Evolutionary conservation across 768 basidiomycete genomes (phyloP).

Genomic region (Suillus brevipes): DNA sequence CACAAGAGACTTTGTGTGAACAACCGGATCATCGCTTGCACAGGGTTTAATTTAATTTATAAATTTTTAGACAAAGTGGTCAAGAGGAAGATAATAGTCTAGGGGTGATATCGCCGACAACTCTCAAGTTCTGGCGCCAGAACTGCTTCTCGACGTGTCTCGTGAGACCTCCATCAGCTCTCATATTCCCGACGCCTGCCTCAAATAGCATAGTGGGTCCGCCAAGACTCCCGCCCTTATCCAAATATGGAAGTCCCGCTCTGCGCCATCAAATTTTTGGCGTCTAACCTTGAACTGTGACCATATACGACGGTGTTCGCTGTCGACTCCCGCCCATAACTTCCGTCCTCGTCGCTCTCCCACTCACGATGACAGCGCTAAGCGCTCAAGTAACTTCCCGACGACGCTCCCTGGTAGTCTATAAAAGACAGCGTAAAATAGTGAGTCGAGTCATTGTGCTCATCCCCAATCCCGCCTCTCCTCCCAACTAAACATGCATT

Average conservation of each 20-base stretch:
- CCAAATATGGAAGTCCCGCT: conserved; percentile 22
- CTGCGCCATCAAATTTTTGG: conserved; percentile 10
- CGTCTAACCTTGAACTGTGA: conserved; percentile 15
- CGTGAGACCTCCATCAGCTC: conserved; percentile 24
- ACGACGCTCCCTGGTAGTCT: conserved; percentile 19
- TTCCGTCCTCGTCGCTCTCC: conserved; percentile 15
- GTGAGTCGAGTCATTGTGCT: conserved; percentile 20
- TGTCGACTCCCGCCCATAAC: conserved; percentile 25
- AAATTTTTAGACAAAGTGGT: not conserved
- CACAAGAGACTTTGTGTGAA: not conserved
- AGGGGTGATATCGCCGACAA: not conserved
- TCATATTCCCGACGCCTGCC: conserved; percentile 21
- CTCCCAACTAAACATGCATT: conserved; percentile 19
- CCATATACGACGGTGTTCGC: conserved; percentile 23
- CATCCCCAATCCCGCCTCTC: conserved; percentile 4
- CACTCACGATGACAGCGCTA: conserved; percentile 3
- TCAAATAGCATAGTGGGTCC: conserved; percentile 14
- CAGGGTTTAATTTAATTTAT: not conserved
- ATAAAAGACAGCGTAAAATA: conserved; percentile 25
- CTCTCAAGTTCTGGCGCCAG: not conserved
- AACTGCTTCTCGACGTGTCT: not conserved
- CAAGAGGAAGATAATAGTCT: not conserved
- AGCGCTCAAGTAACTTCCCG: conserved; percentile 23
- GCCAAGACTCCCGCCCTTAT: conserved; percentile 19
- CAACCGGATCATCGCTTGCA: not conserved